Percentiles rank a stretch among this genome's conserved stretches.
Evolutionary conservation across 2,329 filamentous ascomycete genomes (phyloP).

Genomic region (Fusarium sulawesiense): DNA sequence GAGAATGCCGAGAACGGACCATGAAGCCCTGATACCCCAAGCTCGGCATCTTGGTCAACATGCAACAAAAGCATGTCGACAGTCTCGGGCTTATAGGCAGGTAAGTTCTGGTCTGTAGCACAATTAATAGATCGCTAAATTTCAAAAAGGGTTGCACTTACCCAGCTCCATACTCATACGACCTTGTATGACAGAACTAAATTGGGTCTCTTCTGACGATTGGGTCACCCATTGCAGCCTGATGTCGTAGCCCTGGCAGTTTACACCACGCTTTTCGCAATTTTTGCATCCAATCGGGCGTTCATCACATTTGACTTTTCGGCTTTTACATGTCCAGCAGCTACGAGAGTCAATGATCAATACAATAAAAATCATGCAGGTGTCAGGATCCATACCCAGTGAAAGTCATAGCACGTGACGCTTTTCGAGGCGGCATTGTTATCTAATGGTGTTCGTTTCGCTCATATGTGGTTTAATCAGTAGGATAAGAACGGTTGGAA

Average conservation of each 20-base stretch:
- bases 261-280: constrained; percentile 1
- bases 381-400: neutral
- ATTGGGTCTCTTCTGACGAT: neutral
- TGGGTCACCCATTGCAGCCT: neutral
- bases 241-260: neutral
- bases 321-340: constrained; percentile 5
- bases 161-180: neutral
- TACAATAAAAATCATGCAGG: too few relatives aligned
- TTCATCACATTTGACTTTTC: constrained; percentile 1
- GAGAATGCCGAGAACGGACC: neutral
- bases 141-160: neutral
- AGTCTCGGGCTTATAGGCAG: neutral
- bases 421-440: neutral
- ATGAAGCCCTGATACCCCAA: neutral
- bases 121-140: neutral
- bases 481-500: neutral
- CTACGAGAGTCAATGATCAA: neutral
- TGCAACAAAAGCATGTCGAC: neutral
- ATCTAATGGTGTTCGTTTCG: neutral
- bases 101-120: neutral
- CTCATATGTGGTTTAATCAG: neutral
- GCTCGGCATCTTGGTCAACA: neutral
- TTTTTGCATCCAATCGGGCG: neutral
- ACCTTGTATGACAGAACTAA: neutral
- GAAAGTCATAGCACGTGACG: neutral